Percentiles rank a stretch among this genome's conserved stretches.
phyloP scores from a whole-genome alignment of 148 eudicot genomes.

The Camellia granthamiana region DNA sequence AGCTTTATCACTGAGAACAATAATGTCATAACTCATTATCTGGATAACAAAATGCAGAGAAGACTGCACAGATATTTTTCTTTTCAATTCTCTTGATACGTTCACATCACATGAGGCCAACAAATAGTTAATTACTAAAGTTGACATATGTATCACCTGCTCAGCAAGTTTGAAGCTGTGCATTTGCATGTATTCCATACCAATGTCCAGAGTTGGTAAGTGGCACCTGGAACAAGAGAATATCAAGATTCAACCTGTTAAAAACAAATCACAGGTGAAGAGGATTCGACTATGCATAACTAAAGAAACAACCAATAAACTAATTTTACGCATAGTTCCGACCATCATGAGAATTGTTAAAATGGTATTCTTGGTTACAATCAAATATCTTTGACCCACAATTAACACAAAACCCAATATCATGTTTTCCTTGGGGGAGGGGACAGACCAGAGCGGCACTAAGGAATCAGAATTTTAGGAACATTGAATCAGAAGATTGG shows the following conservation, averaged over 20 bases:
- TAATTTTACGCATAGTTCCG: not conserved
- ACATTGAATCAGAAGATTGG: too few relatives aligned
- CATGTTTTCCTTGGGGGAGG: too few relatives aligned
- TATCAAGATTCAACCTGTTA: constrained; percentile 34
- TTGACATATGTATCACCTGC: constrained; percentile 44
- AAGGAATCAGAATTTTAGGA: too few relatives aligned
- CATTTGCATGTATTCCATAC: constrained; percentile 95
- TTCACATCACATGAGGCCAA: too few relatives aligned
- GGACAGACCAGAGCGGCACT: too few relatives aligned
- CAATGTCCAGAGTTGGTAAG: constrained; percentile 87
- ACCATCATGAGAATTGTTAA: not conserved
- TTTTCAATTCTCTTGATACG: not conserved
- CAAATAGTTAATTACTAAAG: not conserved
- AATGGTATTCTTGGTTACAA: not conserved
- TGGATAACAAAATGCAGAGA: not conserved
- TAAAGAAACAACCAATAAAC: not conserved
- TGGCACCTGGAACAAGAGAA: constrained; percentile 80
- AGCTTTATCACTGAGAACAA: not conserved
- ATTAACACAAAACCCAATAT: not conserved
- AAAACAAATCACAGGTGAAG: constrained; percentile 20
- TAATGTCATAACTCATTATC: not conserved
- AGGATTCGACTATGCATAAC: constrained; percentile 9
- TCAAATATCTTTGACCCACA: too few relatives aligned
- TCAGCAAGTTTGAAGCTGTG: constrained; percentile 88
- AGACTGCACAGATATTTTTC: not conserved